phyloP scores from a whole-genome alignment of 1,284 basidiomycete species.

The Austroboletus niveus region DNA sequence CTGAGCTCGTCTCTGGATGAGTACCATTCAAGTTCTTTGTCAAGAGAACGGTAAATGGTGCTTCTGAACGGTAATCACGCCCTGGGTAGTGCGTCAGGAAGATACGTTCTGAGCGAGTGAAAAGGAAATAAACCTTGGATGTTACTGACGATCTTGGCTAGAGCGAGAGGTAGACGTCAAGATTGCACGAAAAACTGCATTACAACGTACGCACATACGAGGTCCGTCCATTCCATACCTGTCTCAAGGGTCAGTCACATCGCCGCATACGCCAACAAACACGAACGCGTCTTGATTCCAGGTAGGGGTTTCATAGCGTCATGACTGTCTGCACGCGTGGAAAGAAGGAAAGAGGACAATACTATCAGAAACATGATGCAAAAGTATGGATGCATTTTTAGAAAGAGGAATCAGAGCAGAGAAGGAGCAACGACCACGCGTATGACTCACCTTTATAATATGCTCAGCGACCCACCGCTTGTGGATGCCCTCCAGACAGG shows the following conservation, averaged over 20 bases:
- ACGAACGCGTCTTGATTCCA: neutral
- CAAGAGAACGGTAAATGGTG: neutral
- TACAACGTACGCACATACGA: neutral
- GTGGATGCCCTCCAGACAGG: neutral
- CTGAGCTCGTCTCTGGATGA: neutral
- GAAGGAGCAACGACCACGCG: neutral
- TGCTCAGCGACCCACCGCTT: too few relatives aligned
- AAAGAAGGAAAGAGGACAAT: neutral
- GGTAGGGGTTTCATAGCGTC: neutral
- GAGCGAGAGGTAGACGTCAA: neutral
- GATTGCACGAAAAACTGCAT: neutral
- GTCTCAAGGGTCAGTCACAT: neutral
- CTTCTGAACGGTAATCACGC: neutral
- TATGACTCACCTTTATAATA: neutral
- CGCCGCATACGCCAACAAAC: neutral
- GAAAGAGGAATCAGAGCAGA: neutral
- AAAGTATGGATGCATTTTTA: constrained; percentile 4
- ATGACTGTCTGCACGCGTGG: neutral
- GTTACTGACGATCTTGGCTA: neutral
- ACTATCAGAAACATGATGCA: neutral
- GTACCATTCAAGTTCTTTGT: neutral
- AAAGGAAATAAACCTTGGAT: constrained; percentile 1
- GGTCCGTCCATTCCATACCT: constrained; percentile 5
- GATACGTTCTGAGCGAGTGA: neutral
- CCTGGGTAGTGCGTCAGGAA: neutral